Evolutionary conservation across 1,284 basidiomycete species (phyloP), one percentile per base, ranked within the genome.

Genomic region (Trichosporon ovoides): DNA sequence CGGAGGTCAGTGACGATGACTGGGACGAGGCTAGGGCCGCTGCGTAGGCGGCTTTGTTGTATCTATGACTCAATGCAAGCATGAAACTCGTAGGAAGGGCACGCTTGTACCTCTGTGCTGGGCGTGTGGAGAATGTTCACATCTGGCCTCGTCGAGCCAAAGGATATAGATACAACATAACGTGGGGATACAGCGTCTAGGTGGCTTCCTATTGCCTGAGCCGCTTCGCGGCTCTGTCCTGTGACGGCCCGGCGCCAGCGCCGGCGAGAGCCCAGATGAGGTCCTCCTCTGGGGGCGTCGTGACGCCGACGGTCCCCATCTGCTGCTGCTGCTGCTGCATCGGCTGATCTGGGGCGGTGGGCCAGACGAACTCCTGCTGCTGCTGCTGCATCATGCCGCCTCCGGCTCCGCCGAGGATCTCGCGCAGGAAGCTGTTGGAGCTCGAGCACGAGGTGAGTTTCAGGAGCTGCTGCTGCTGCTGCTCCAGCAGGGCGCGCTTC

Each of bases 381-480:
- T 13, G 9, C n/a, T 38, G 52, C 38, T 55, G 28, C 4, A n/a
- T 38, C 6, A 20, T 38, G n/a, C 40, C 38, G 14, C 56, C 53
- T 2, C 40, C 49, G 5, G 50, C 53, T 18, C 51, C 38, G 9
- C 62, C 56, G 16, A 63, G 62, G 24, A 63, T 63, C 54, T 63
- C 62, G 54, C 62, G 53, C 12, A 63, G 38, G 46, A 63, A 57
- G 0, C 48, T 38, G 46, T 48, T 33, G 16, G 54, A 55, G 16
- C 58, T 54, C 2, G 37, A 50, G 16, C 62, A 57, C 20, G 51
- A 52, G 7, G 62, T 63, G 7, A 76, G 56, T 52, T 74, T 66
- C 13, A 68, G 66, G 13, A 76, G 50, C 58, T 76, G 74, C 48
- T 71, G 67, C 54, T 73, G 61, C 56, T 76, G 74, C 36, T 66